Base-by-base conservation (phyloP, 2,329 filamentous ascomycete genomes). In the Sporothrix pseudoabietina region DNA sequence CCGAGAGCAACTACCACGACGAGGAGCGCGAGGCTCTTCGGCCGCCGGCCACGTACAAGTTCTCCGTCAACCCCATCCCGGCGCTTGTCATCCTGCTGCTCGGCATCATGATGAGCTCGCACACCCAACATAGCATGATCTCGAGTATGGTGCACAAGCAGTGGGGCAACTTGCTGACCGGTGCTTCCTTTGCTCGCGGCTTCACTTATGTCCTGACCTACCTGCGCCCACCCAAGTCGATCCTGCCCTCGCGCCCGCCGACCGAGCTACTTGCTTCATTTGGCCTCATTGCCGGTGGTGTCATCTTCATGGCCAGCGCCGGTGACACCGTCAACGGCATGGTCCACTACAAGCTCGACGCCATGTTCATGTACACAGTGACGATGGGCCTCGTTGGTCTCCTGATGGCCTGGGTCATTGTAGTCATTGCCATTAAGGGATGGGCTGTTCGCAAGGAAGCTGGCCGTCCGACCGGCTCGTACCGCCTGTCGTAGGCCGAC, bases 31-130 rank as follows among this genome's bases (percentile, higher is more conserved):
- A 86, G 63, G 79, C 82, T 22, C 88, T 88, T 80, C 82, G 86
- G 70, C 80, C 86, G 22, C 94, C 93, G 0, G 86, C 85, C 72
- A 88, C 89, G 9, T 94, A 97, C 80, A 83, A 85, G 14, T 88
- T 94, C 76, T 93, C 94, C 0, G 86, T 96, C 80, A 98, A 98
- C 80, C 95, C 94, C 0, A 88, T 98, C 77, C 96, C 95, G 0
- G 93, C 91, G 0, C 85, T 98, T 4, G 88, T 97, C 68, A 95
- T 98, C 77, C 85, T 98, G 73, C 85, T 98, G 0, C 85, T 98
- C 1, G 96, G 96, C 47, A 88, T 94, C 80, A 96, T 97, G 92
- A 98, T 98, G 95, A 92, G 92, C 79, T 94, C 92, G 35, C 95
- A 98, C 81, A 93, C 95, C 74, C 94, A 97, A 80, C 81, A 85